Percentiles rank a stretch among this genome's conserved stretches.
Conservation (phyloP, 192 early-diverging fungal species). For the Dissophora globulifera region DNA sequence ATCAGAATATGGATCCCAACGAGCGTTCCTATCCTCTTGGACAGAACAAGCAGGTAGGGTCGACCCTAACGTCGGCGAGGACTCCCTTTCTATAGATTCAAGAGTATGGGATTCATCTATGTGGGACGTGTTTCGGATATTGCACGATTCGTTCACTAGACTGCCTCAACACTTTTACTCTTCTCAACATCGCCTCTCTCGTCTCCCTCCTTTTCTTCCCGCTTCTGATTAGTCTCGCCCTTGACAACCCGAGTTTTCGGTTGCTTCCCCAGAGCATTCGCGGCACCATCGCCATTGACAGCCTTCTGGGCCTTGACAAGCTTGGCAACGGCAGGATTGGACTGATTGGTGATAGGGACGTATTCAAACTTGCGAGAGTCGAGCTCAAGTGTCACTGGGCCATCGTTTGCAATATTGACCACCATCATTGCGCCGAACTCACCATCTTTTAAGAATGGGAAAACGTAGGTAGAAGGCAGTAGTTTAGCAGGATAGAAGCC, state of each 20-base stretch:
- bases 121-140: too few species aligned
- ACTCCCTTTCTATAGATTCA: too few species aligned
- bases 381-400: conserved; percentile 66
- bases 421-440: conserved; percentile 98
- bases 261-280: too few species aligned
- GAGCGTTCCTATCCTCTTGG: too few species aligned
- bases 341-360: conserved; percentile 19
- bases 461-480: neutral
- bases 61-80: too few species aligned
- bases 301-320: conserved; percentile 1
- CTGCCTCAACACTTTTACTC: too few species aligned
- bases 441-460: conserved; percentile 69
- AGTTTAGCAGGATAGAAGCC: neutral
- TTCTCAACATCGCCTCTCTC: too few species aligned
- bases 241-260: too few species aligned
- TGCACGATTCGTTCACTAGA: too few species aligned
- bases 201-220: neutral
- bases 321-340: conserved; percentile 9
- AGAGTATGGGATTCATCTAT: too few species aligned
- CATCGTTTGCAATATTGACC: conserved; percentile 88
- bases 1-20: too few species aligned
- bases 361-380: conserved; percentile 68
- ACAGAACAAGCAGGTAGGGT: too few species aligned
- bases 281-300: neutral
- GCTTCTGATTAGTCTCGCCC: neutral